Evolutionary conservation across 2,329 filamentous ascomycete genomes (phyloP).

Genomic region (Ophiosphaerella korrae): DNA sequence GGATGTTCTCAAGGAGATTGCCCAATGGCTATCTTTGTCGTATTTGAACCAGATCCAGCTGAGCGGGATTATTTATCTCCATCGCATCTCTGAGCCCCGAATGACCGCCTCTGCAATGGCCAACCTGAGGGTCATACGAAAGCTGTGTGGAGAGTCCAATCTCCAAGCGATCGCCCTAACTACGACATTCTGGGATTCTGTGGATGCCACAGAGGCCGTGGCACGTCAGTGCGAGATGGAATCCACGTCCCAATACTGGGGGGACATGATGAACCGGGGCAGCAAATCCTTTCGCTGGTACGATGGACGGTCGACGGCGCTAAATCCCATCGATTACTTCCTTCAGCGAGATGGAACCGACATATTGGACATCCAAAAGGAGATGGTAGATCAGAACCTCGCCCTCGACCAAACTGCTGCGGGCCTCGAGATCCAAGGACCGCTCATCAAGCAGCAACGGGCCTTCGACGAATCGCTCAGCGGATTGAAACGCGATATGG

Average conservation of each 20-base stretch:
- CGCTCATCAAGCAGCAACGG: too few species aligned
- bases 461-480: too few species aligned
- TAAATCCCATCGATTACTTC: too few species aligned
- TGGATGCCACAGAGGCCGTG: neutral
- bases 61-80: neutral
- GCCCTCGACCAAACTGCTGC: too few species aligned
- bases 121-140: neutral
- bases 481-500: too few species aligned
- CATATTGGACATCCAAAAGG: too few species aligned
- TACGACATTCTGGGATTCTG: neutral
- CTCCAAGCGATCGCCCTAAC: neutral
- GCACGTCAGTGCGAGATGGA: neutral
- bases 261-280: neutral
- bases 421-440: too few species aligned
- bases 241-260: neutral
- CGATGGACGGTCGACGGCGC: too few species aligned
- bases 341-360: too few species aligned
- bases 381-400: too few species aligned
- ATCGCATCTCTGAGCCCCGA: neutral
- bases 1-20: neutral
- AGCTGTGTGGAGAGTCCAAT: neutral
- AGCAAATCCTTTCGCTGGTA: neutral
- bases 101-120: neutral
- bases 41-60: neutral
- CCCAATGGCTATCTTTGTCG: neutral